These are phyloP conservation scores for Yamadazyma dendronema DNA, from an alignment of 1,139 yeast genomes.

Conservation along the genomic window DNA sequence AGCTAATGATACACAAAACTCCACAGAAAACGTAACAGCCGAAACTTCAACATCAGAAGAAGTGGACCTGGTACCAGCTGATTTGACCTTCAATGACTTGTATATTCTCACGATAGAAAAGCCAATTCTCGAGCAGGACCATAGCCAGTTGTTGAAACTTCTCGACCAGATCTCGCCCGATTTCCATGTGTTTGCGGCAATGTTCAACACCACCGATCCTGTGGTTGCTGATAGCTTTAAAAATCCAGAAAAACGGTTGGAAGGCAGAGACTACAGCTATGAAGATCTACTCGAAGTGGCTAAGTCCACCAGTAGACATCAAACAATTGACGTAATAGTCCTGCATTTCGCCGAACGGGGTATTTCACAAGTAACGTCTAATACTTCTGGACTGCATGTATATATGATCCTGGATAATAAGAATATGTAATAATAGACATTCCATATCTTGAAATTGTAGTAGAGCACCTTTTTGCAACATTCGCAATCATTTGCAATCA, in stretches of 20 bases:
- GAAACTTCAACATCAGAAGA: not conserved
- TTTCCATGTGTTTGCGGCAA: conserved; percentile 28
- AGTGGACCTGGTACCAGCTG: conserved; percentile 11
- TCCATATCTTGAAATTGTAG: no score
- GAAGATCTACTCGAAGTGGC: conserved; percentile 9
- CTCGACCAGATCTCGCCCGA: conserved; percentile 19
- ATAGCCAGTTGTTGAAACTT: conserved; percentile 21
- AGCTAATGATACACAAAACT: not conserved
- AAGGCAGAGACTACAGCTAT: conserved; percentile 4
- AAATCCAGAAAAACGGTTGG: not conserved
- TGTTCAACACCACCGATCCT: conserved; percentile 19
- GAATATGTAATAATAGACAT: no score
- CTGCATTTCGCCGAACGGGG: conserved; percentile 30
- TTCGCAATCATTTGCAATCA: no score
- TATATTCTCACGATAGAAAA: conserved; percentile 24
- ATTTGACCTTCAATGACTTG: conserved; percentile 26
- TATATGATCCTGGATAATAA: not conserved
- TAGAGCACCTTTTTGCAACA: no score
- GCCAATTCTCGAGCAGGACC: conserved; percentile 18
- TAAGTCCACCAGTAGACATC: conserved; percentile 1
- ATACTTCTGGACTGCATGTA: not conserved
- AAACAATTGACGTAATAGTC: conserved; percentile 19
- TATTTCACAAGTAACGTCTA: not conserved
- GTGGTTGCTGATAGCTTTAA: conserved; percentile 2
- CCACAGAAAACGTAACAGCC: not conserved